Evolutionary conservation across 768 basidiomycete species (phyloP).

Genomic region (Chalciporus pseudorubinellus): DNA sequence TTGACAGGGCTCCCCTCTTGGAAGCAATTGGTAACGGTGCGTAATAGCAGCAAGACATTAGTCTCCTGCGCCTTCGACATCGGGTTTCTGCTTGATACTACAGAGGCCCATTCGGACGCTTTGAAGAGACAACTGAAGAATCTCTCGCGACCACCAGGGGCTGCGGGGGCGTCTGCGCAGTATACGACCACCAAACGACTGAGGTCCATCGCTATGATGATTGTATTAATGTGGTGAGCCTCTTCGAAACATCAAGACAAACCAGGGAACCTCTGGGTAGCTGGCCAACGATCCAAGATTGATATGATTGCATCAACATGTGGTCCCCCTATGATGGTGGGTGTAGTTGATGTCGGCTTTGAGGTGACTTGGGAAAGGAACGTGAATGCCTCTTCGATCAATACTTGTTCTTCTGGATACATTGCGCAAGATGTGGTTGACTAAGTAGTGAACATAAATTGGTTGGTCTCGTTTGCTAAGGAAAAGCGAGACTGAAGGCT

Average conservation of each 20-base stretch:
- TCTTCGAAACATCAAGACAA: conserved; percentile 11
- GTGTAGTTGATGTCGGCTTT: conserved; percentile 25
- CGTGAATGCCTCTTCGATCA: conserved; percentile 61
- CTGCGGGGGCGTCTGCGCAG: conserved; percentile 51
- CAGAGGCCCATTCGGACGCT: conserved; percentile 60
- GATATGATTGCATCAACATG: conserved; percentile 64
- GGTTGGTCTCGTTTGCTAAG: neutral
- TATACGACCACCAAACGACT: conserved; percentile 71
- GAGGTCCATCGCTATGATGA: conserved; percentile 74
- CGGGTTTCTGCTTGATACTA: conserved; percentile 49
- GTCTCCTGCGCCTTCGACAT: conserved; percentile 75
- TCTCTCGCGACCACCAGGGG: conserved; percentile 41
- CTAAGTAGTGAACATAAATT: conserved; percentile 34
- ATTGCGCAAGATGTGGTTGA: conserved; percentile 70
- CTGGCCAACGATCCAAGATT: conserved; percentile 73
- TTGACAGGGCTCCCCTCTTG: conserved; percentile 47
- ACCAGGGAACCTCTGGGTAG: conserved; percentile 72
- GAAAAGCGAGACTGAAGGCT: conserved; percentile 21
- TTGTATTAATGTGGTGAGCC: neutral
- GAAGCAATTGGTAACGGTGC: conserved; percentile 79
- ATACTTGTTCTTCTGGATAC: conserved; percentile 57
- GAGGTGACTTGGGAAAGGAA: conserved; percentile 53
- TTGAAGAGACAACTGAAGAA: conserved; percentile 64
- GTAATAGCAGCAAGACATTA: conserved; percentile 76
- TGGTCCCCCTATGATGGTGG: conserved; percentile 36